phyloP scores from a whole-genome alignment of 2,329 filamentous ascomycete genomes.

The Trematosphaeria pertusa region DNA sequence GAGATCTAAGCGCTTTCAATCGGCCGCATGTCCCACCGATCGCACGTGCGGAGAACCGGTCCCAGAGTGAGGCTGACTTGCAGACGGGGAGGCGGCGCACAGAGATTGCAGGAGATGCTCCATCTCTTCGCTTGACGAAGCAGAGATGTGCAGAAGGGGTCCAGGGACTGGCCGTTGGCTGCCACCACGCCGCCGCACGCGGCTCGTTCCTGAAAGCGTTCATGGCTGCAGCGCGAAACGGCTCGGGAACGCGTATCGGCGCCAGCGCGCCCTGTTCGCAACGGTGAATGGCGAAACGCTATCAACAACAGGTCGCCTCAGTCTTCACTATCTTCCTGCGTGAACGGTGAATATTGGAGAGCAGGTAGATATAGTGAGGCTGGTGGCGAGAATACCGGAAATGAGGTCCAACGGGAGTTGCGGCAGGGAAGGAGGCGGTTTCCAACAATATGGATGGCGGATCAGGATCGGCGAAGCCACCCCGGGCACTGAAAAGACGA shows the following conservation, averaged over 20 bases:
- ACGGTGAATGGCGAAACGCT: no score
- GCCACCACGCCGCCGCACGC: slow-evolving; percentile 11
- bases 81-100: slow-evolving; percentile 24
- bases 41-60: slow-evolving; percentile 18
- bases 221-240: slow-evolving; percentile 15
- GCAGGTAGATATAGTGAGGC: no score
- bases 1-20: no score
- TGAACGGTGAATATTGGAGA: no score
- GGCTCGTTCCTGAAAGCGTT: slow-evolving; percentile 16
- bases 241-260: not conserved
- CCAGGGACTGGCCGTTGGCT: slow-evolving; percentile 17
- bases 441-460: slow-evolving; percentile 30
- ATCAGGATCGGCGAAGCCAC: slow-evolving; percentile 21
- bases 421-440: slow-evolving; percentile 17
- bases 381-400: slow-evolving; percentile 12
- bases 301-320: no score
- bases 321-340: not conserved
- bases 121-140: slow-evolving; percentile 13
- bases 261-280: no score
- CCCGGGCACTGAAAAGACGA: slow-evolving; percentile 14
- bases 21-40: slow-evolving; percentile 24
- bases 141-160: slow-evolving; percentile 17
- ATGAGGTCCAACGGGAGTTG: not conserved
- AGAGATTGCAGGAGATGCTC: slow-evolving; percentile 23
- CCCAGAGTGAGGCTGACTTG: slow-evolving; percentile 23